These are phyloP conservation scores for Oidium heveae DNA, from an alignment of 2,329 filamentous ascomycete species.

Conservation along the genomic window DNA sequence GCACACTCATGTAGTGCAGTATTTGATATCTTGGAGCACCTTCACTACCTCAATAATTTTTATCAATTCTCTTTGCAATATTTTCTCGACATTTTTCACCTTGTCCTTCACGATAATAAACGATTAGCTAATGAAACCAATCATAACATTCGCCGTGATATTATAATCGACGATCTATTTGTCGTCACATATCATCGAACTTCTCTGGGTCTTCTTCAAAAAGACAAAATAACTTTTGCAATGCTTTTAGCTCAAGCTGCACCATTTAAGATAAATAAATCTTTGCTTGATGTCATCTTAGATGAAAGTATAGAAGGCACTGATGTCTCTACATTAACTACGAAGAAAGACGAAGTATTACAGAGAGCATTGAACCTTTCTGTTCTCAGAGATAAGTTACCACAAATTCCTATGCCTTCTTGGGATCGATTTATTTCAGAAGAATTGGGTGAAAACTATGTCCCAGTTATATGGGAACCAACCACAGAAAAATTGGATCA, in stretches of 20 bases:
- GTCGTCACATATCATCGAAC: slow-evolving; percentile 80
- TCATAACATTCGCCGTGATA: slow-evolving; percentile 56
- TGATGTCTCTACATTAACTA: slow-evolving; percentile 47
- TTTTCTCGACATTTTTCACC: slow-evolving; percentile 92
- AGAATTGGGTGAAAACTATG: slow-evolving; percentile 63
- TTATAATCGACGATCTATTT: slow-evolving; percentile 80
- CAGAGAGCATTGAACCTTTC: slow-evolving; percentile 40
- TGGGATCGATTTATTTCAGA: slow-evolving; percentile 71
- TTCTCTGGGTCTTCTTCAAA: slow-evolving; percentile 77
- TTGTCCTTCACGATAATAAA: slow-evolving; percentile 61
- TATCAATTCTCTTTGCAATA: slow-evolving; percentile 98
- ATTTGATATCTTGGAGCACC: slow-evolving; percentile 85
- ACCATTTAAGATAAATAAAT: slow-evolving; percentile 89
- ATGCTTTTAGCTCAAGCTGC: slow-evolving; percentile 88
- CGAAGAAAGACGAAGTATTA: slow-evolving; percentile 42
- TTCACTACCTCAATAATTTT: slow-evolving; percentile 96
- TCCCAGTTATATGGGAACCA: slow-evolving; percentile 53
- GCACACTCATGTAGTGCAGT: slow-evolving; percentile 90
- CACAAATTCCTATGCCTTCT: slow-evolving; percentile 30
- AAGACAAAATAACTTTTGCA: slow-evolving; percentile 78
- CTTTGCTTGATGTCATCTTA: slow-evolving; percentile 62
- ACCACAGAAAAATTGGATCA: slow-evolving; percentile 41
- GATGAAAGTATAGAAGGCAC: slow-evolving; percentile 51
- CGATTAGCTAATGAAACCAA: slow-evolving; percentile 45
- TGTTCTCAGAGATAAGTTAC: slow-evolving; percentile 47